These are phyloP conservation scores for Clonostachys chloroleuca DNA, from an alignment of 2,329 filamentous ascomycete genomes.

Conservation along the genomic window DNA sequence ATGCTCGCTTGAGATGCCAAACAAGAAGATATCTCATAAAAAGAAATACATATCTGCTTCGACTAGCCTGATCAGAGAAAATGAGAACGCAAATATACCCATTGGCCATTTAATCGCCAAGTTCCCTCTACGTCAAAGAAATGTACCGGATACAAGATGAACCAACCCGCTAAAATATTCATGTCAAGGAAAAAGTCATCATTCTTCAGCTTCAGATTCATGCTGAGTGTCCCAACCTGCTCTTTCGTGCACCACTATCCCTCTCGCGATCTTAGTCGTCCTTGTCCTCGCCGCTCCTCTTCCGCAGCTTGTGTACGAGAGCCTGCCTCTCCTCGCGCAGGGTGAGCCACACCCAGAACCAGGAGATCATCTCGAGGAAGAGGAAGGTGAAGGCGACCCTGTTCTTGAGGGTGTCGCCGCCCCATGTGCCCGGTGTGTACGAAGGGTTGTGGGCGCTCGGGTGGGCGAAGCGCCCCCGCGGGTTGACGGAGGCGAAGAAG, in stretches of 20 bases:
- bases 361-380: slow-evolving; percentile 77
- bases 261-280: background rate
- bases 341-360: slow-evolving; percentile 82
- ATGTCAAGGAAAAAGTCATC: background rate
- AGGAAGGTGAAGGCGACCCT: slow-evolving; percentile 79
- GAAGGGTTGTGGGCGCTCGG: slow-evolving; percentile 22
- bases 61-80: too few relatives aligned
- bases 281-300: slow-evolving; percentile 10
- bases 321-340: slow-evolving; percentile 59
- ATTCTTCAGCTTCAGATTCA: too few relatives aligned
- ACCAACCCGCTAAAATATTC: too few relatives aligned
- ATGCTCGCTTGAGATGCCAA: too few relatives aligned
- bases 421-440: slow-evolving; percentile 38
- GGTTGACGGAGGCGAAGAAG: slow-evolving; percentile 26
- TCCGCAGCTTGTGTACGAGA: slow-evolving; percentile 31
- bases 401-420: slow-evolving; percentile 71
- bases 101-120: too few relatives aligned
- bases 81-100: too few relatives aligned
- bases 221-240: too few relatives aligned
- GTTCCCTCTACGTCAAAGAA: too few relatives aligned
- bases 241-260: background rate
- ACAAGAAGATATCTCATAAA: too few relatives aligned
- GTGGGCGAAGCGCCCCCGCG: slow-evolving; percentile 24
- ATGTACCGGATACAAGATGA: too few relatives aligned
- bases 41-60: too few relatives aligned